Conservation (phyloP, 768 basidiomycete species). For the Termitomyces sp. region DNA sequence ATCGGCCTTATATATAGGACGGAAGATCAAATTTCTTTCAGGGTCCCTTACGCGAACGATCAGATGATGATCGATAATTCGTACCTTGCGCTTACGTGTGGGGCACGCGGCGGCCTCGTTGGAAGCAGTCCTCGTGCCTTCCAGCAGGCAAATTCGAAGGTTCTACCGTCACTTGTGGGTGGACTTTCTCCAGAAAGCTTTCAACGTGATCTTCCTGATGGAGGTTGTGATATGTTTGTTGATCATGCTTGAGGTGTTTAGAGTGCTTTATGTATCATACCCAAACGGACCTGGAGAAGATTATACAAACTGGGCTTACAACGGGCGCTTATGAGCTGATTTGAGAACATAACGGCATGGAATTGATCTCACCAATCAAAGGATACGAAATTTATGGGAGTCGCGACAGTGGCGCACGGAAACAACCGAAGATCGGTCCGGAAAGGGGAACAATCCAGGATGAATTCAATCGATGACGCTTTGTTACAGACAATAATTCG, state of each 20-base stretch:
- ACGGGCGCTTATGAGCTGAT: background rate
- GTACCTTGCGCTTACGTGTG: background rate
- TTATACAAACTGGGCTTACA: background rate
- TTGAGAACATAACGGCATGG: background rate
- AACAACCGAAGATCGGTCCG: background rate
- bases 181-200: background rate
- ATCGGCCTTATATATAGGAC: background rate
- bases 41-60: constrained; percentile 3
- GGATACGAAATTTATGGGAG: background rate
- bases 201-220: background rate
- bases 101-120: background rate
- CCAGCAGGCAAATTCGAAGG: background rate
- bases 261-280: background rate
- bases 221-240: background rate
- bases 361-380: background rate
- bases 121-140: background rate
- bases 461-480: background rate
- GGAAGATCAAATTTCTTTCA: background rate
- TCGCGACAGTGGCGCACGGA: background rate
- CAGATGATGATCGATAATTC: constrained; percentile 2
- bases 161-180: background rate
- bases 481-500: no score
- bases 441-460: background rate
- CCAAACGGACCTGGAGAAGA: background rate
- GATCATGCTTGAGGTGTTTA: background rate